Conservation (phyloP, 345 rosid genomes). For the Citrus australasica region DNA sequence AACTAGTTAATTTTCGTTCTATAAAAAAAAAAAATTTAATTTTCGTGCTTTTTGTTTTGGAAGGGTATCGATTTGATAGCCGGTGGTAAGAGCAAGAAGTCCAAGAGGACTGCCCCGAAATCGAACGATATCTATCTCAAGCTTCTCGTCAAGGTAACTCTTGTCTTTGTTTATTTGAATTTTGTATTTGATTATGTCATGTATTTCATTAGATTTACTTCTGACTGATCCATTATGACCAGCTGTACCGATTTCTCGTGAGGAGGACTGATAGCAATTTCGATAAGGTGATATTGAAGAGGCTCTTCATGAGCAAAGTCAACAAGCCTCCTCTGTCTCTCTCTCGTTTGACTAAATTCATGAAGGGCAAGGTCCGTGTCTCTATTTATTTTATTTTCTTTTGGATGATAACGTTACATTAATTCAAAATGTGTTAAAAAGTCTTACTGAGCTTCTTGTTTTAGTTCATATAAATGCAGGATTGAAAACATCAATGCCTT, state of each 20-base stretch:
- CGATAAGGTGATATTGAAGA: constrained; percentile 70
- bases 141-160: constrained; percentile 72
- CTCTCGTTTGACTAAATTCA: constrained; percentile 47
- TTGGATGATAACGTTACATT: neutral
- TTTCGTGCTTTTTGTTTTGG: neutral
- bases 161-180: neutral
- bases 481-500: neutral
- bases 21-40: neutral
- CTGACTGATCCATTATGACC: constrained; percentile 1
- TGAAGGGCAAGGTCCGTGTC: constrained; percentile 51
- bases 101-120: constrained; percentile 65
- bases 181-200: neutral
- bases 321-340: constrained; percentile 69
- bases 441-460: neutral
- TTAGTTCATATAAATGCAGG: neutral
- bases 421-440: neutral
- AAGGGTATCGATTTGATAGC: constrained; percentile 77
- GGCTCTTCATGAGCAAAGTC: constrained; percentile 72
- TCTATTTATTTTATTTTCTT: too few relatives aligned
- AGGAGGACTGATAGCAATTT: constrained; percentile 74
- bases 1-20: neutral
- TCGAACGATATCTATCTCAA: constrained; percentile 73
- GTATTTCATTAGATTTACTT: neutral
- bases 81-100: constrained; percentile 76
- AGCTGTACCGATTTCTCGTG: constrained; percentile 68